Evolutionary conservation across 1,284 basidiomycete species (phyloP).

Genomic region (Puccinia triticina): DNA sequence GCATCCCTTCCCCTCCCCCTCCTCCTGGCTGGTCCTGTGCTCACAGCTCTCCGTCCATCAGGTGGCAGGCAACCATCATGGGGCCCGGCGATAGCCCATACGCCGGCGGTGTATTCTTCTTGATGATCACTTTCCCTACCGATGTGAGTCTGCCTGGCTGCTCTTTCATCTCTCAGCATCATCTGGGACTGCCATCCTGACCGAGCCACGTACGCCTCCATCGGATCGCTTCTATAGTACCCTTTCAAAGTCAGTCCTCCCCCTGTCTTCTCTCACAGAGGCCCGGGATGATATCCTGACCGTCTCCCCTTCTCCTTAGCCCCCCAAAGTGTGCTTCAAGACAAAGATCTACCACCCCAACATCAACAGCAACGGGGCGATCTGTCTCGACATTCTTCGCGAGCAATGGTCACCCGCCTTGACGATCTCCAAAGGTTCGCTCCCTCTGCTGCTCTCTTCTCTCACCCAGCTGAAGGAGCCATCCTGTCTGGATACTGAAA

Average conservation of each 20-base stretch:
- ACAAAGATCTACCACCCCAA: slow-evolving; percentile 87
- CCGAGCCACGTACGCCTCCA: neutral
- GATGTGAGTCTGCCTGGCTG: slow-evolving; percentile 63
- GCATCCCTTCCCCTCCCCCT: neutral
- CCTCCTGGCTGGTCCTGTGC: no score
- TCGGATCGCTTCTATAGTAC: slow-evolving; percentile 64
- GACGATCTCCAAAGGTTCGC: slow-evolving; percentile 93
- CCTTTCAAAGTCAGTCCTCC: slow-evolving; percentile 72
- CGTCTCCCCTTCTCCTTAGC: slow-evolving; percentile 60
- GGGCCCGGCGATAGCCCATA: slow-evolving; percentile 95
- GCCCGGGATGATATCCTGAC: neutral
- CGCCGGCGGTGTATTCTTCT: slow-evolving; percentile 76
- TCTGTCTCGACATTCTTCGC: slow-evolving; percentile 95
- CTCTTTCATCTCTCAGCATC: neutral
- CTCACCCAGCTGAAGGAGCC: neutral
- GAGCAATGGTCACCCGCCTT: slow-evolving; percentile 89
- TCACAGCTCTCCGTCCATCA: neutral
- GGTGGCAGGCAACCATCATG: slow-evolving; percentile 93
- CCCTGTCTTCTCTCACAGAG: neutral
- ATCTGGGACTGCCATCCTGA: slow-evolving; percentile 5
- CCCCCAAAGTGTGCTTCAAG: slow-evolving; percentile 98
- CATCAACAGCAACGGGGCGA: slow-evolving; percentile 97
- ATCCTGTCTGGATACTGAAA: neutral
- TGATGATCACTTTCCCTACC: slow-evolving; percentile 80
- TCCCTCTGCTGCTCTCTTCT: slow-evolving; percentile 30